Evolutionary conservation across 1,139 yeast species (phyloP).

Genomic region (Yamadazyma atmosphaerica): DNA sequence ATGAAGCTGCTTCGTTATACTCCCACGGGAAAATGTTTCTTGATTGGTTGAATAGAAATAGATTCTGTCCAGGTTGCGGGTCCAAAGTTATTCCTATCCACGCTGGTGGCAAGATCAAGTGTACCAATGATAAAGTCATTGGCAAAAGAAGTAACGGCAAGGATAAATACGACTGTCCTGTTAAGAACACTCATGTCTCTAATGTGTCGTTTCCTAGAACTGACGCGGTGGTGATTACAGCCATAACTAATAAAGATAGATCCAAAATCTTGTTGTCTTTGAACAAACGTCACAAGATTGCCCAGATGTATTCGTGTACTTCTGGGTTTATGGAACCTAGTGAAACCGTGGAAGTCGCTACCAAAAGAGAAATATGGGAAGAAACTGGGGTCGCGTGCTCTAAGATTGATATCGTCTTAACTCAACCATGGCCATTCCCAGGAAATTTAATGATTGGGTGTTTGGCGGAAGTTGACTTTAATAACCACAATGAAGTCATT

Average conservation of each 20-base stretch:
- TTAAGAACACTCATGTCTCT: constrained; percentile 52
- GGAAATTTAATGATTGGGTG: constrained; percentile 94
- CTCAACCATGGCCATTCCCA: constrained; percentile 98
- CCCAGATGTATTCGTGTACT: constrained; percentile 73
- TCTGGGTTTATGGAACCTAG: constrained; percentile 97
- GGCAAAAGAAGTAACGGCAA: constrained; percentile 15
- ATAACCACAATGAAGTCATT: constrained; percentile 59
- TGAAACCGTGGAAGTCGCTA: constrained; percentile 87
- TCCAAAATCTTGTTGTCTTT: constrained; percentile 72
- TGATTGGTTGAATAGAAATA: constrained; percentile 79
- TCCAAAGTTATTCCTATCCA: constrained; percentile 64
- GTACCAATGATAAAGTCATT: constrained; percentile 40
- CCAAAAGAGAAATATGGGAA: constrained; percentile 89
- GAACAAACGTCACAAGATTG: constrained; percentile 51
- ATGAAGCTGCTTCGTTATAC: constrained; percentile 61
- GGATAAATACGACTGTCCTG: constrained; percentile 48
- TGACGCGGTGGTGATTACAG: constrained; percentile 83
- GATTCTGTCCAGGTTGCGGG: constrained; percentile 91
- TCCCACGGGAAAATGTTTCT: constrained; percentile 83
- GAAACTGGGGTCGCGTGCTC: constrained; percentile 83
- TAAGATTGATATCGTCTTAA: constrained; percentile 57
- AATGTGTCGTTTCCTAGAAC: constrained; percentile 86
- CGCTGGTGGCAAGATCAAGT: constrained; percentile 78
- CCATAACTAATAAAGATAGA: constrained; percentile 63
- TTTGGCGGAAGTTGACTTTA: constrained; percentile 67